Evolutionary conservation across 2,329 filamentous ascomycete species (phyloP), one percentile per base, ranked within the genome.

Genomic region (Fusarium concolor): DNA sequence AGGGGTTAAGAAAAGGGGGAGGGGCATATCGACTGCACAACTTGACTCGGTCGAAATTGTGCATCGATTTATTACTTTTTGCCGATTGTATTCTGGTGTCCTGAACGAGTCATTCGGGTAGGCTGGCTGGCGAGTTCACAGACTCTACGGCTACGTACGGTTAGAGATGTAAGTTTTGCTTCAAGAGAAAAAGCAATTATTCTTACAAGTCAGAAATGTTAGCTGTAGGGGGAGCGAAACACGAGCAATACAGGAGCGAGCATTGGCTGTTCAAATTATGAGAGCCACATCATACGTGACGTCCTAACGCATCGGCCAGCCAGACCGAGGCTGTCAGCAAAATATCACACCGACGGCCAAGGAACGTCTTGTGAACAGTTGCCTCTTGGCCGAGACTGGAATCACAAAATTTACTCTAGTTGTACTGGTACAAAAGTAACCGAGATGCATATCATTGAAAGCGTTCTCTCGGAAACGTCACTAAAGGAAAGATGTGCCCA

Each of bases 141-240:
- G 11, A 44, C 20, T 46, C 20, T 22, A 31, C 28, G 37, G 35
- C 20, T 22, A 31, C 28, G 37, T 31, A 55, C 7, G 39, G 22
- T 29, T n/a, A 38, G 37, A 37, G 57, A 38, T 47, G 22, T 26
- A 14, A 14, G n/a, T 49, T 62, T 62, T 24, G 31, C 31, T 20
- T 37, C 15, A 33, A 37, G 14, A 17, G 10, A 47, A 63, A 63
- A 62, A 62, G 58, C 49, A 62, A 56, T 38, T 49, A 56, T 42
- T 49, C 10, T 29, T 56, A 62, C 46, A 53, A 22, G 37, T 62
- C 59, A 56, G 18, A 44, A 35, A 56, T 18, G 33, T 63, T 46
- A 22, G 20, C 42, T 38, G 50, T 42, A 63, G 50, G 57, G 42
- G 57, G 59, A n/a, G 18, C 37, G 24, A 56, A 62, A 56, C 58